These are phyloP conservation scores for Fusarium sp. DNA, from an alignment of 2,329 filamentous ascomycete species.

Conservation along the genomic window DNA sequence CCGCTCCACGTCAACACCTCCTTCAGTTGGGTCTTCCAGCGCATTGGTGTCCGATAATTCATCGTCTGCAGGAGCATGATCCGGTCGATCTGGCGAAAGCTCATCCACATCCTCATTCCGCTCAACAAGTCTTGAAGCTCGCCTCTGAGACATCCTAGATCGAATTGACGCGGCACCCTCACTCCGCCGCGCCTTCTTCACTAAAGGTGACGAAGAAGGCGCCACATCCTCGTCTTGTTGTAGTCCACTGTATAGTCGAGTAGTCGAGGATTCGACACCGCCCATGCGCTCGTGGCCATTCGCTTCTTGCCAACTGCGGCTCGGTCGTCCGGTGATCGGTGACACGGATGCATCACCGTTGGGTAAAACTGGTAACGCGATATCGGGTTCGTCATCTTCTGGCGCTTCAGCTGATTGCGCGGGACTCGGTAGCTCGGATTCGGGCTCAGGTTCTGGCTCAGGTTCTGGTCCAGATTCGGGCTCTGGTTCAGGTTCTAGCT, in stretches of 20 bases:
- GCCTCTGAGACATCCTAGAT: conserved; percentile 49
- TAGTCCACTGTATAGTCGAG: conserved; percentile 61
- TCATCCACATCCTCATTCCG: conserved; percentile 52
- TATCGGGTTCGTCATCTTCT: conserved; percentile 24
- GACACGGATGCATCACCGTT: conserved; percentile 16
- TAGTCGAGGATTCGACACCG: conserved; percentile 58
- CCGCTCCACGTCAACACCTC: conserved; percentile 9
- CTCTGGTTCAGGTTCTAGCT: conserved; percentile 6
- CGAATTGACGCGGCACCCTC: conserved; percentile 52
- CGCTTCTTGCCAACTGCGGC: conserved; percentile 36
- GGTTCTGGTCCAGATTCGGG: neutral
- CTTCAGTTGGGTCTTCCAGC: conserved; percentile 2
- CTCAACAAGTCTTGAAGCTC: conserved; percentile 39
- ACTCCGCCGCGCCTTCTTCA: conserved; percentile 59
- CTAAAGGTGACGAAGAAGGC: conserved; percentile 60
- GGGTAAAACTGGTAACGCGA: conserved; percentile 46
- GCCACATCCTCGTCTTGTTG: conserved; percentile 51
- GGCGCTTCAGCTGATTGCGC: conserved; percentile 14
- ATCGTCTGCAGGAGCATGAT: conserved; percentile 18
- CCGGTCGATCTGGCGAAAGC: conserved; percentile 52
- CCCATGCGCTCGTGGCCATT: conserved; percentile 51
- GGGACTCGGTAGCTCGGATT: conserved; percentile 29
- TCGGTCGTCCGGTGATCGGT: conserved; percentile 29
- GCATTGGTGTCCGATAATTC: conserved; percentile 30
- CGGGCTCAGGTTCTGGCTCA: neutral